phyloP scores from a whole-genome alignment of 2,329 filamentous ascomycete species.

The Pyricularia grisea region DNA sequence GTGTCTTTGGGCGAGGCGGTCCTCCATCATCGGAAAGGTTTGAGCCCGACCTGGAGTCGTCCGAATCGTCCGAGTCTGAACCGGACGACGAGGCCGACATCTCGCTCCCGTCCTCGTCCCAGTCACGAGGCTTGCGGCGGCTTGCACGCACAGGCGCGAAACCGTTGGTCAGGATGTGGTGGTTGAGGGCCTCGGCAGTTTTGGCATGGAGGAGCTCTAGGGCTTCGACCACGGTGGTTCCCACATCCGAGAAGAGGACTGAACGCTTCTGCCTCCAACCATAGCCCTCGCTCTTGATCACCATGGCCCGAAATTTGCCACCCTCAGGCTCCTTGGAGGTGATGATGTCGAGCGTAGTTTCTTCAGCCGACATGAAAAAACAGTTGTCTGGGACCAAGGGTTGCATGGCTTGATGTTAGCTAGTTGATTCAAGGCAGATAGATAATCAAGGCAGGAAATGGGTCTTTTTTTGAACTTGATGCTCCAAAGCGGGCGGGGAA shows the following conservation, averaged over 20 bases:
- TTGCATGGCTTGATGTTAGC: background rate
- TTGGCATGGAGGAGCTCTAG: constrained; percentile 26
- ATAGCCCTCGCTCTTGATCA: constrained; percentile 11
- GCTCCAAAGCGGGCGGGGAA: background rate
- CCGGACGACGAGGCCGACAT: constrained; percentile 4
- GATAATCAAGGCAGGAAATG: background rate
- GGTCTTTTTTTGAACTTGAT: background rate
- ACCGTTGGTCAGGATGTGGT: constrained; percentile 22
- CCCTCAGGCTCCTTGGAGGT: constrained; percentile 15
- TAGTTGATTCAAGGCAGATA: background rate
- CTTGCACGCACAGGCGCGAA: constrained; percentile 14
- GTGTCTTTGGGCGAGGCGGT: background rate
- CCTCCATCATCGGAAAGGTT: background rate
- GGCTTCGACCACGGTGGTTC: constrained; percentile 19
- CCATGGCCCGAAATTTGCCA: constrained; percentile 16
- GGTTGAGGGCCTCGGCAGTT: constrained; percentile 27
- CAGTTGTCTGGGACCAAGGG: constrained; percentile 15
- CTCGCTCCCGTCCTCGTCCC: constrained; percentile 8
- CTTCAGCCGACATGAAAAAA: constrained; percentile 14
- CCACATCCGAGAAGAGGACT: constrained; percentile 22
- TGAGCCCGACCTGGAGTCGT: background rate
- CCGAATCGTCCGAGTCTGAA: constrained; percentile 4
- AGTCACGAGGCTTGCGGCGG: background rate
- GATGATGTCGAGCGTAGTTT: constrained; percentile 13
- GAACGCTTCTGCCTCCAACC: constrained; percentile 13